Conservation (phyloP, 768 basidiomycete genomes). For the Scleroderma citrinum region DNA sequence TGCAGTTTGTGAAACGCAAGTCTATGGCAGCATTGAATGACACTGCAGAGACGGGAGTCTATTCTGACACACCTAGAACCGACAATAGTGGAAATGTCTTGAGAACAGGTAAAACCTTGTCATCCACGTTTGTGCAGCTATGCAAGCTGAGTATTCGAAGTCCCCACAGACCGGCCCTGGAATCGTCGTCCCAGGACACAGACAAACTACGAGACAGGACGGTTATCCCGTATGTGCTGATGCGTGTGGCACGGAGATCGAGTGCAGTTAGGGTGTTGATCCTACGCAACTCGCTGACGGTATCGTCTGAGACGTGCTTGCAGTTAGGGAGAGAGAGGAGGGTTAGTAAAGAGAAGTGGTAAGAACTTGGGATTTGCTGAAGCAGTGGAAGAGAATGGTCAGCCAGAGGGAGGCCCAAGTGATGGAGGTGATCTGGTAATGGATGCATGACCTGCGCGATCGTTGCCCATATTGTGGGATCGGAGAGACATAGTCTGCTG, state of each 20-base stretch:
- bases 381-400: conserved; percentile 51
- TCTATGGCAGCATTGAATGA: neutral
- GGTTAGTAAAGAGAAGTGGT: conserved; percentile 59
- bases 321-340: conserved; percentile 55
- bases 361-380: conserved; percentile 48
- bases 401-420: conserved; percentile 44
- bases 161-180: conserved; percentile 42
- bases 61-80: conserved; percentile 45
- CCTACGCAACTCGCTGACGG: conserved; percentile 41
- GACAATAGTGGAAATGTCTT: conserved; percentile 51
- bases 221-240: conserved; percentile 50
- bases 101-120: conserved; percentile 38
- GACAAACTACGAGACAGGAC: conserved; percentile 46
- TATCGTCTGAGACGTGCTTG: conserved; percentile 51
- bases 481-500: conserved; percentile 35
- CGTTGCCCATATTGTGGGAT: conserved; percentile 59
- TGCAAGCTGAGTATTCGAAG: conserved; percentile 54
- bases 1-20: conserved; percentile 45
- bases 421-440: conserved; percentile 37
- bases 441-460: conserved; percentile 53
- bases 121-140: conserved; percentile 45
- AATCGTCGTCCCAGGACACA: conserved; percentile 25
- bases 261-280: conserved; percentile 56
- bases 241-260: conserved; percentile 51
- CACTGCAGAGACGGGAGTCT: neutral